phyloP scores from a whole-genome alignment of 306 rosid genomes.

The Prunus campanulata region DNA sequence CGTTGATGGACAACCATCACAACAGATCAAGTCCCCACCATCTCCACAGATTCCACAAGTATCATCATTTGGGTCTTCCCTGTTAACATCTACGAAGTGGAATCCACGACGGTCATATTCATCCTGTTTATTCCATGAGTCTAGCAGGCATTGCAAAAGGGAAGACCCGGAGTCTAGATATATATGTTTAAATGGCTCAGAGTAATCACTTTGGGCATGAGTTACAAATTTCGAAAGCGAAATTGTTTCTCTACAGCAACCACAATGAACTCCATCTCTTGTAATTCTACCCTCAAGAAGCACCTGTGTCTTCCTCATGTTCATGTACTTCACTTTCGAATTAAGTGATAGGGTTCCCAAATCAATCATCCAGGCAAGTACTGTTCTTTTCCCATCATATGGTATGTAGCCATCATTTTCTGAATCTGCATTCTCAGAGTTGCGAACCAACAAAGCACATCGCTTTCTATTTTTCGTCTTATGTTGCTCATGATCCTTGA shows the following conservation, averaged over 20 bases:
- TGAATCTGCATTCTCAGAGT: slow-evolving; percentile 63
- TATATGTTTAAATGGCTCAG: slow-evolving; percentile 61
- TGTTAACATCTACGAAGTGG: slow-evolving; percentile 63
- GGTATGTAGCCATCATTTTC: slow-evolving; percentile 66
- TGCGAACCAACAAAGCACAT: slow-evolving; percentile 62
- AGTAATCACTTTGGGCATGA: slow-evolving; percentile 63
- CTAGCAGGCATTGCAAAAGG: slow-evolving; percentile 80
- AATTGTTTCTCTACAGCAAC: slow-evolving; percentile 63
- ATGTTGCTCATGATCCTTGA: slow-evolving; percentile 42
- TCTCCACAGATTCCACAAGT: slow-evolving; percentile 97
- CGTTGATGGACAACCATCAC: slow-evolving; percentile 96
- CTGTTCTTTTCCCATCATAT: slow-evolving; percentile 77
- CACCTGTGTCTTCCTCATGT: slow-evolving; percentile 32
- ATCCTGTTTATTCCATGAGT: slow-evolving; percentile 84
- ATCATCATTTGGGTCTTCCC: slow-evolving; percentile 95
- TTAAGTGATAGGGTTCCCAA: slow-evolving; percentile 60
- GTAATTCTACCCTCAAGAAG: slow-evolving; percentile 61
- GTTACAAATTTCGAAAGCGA: slow-evolving; percentile 60
- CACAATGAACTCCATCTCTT: slow-evolving; percentile 77
- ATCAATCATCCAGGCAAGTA: slow-evolving; percentile 90
- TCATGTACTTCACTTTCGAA: slow-evolving; percentile 62
- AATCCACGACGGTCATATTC: slow-evolving; percentile 60
- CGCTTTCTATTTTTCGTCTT: slow-evolving; percentile 55
- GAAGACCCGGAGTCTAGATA: slow-evolving; percentile 56
- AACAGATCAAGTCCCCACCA: slow-evolving; percentile 93